Percentiles rank a stretch among this genome's conserved stretches.
These are phyloP conservation scores for Pseudogymnoascus sp. DNA, from an alignment of 2,329 filamentous ascomycete genomes.

Conservation along the genomic window DNA sequence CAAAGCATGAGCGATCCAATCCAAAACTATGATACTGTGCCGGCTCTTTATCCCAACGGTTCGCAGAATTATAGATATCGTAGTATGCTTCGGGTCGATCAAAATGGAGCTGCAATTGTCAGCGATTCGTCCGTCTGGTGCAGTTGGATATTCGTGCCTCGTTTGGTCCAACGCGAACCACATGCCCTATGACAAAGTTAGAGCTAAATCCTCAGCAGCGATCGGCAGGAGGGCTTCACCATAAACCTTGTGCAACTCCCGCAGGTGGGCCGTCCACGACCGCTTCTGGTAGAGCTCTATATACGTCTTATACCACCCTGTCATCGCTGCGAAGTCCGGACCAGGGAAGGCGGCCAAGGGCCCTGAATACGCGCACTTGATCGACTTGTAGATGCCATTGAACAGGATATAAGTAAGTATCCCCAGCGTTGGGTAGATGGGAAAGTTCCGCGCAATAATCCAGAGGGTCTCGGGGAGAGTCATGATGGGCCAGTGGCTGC, in stretches of 20 bases:
- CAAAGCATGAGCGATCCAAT: constrained; percentile 32
- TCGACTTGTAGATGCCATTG: not conserved
- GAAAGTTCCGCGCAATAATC: not conserved
- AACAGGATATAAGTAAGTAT: not conserved
- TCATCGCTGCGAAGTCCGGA: not conserved
- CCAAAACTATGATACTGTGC: constrained; percentile 31
- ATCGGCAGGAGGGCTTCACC: not conserved
- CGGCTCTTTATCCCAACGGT: constrained; percentile 33
- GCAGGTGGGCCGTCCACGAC: not conserved
- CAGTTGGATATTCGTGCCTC: constrained; percentile 13
- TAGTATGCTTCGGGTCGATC: constrained; percentile 30
- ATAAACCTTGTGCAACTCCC: not conserved
- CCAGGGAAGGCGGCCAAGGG: not conserved
- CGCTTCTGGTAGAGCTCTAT: not conserved
- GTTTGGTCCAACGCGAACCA: constrained; percentile 23
- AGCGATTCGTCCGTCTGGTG: not conserved
- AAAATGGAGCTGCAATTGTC: constrained; percentile 30
- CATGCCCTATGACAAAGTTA: constrained; percentile 16
- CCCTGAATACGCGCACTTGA: not conserved
- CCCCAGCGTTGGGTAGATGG: not conserved
- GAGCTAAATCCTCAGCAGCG: not conserved
- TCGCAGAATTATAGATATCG: constrained; percentile 32
- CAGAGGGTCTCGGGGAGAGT: not conserved
- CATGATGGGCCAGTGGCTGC: not conserved
- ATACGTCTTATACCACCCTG: not conserved